A percentile compares a stretch with the other conserved stretches of the same genome.
phyloP scores from a whole-genome alignment of 345 rosid genomes.

The Heritiera littoralis region DNA sequence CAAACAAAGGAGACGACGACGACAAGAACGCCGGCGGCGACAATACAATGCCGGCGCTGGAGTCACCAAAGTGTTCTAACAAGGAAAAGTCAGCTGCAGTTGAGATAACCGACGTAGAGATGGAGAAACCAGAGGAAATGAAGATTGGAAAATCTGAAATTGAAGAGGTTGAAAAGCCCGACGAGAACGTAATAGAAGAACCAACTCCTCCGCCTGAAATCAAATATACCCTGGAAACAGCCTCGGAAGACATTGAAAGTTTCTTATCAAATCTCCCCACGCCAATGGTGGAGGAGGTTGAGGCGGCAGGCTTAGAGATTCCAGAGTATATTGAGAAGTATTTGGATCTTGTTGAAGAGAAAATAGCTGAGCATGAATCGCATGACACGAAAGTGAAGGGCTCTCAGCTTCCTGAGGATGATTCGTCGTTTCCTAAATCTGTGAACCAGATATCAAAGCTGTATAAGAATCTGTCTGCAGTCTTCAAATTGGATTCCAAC shows the following conservation, averaged over 20 bases:
- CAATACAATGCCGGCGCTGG: neutral
- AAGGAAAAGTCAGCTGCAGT: constrained; percentile 5
- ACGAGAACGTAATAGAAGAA: constrained; percentile 20
- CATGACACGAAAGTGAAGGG: constrained; percentile 43
- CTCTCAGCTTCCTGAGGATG: constrained; percentile 43
- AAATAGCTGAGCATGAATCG: constrained; percentile 41
- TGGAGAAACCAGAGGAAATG: constrained; percentile 1
- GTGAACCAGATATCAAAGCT: constrained; percentile 60
- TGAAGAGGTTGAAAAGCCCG: neutral
- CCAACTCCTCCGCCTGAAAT: constrained; percentile 35
- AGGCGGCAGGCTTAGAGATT: constrained; percentile 28
- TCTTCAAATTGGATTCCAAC: constrained; percentile 41
- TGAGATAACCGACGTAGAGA: constrained; percentile 1
- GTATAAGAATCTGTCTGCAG: constrained; percentile 26
- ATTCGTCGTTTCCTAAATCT: constrained; percentile 43
- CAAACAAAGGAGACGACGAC: neutral
- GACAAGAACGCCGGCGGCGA: neutral
- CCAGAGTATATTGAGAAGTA: constrained; percentile 56
- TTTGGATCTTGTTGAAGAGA: constrained; percentile 63
- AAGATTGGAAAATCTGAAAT: neutral
- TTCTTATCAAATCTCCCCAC: constrained; percentile 36
- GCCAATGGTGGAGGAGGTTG: constrained; percentile 22
- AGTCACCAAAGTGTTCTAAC: constrained; percentile 8
- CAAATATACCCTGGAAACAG: constrained; percentile 44
- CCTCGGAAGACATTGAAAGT: constrained; percentile 54